Evolutionary conservation across 768 basidiomycete species (phyloP).

Genomic region (Daedalea quercina): DNA sequence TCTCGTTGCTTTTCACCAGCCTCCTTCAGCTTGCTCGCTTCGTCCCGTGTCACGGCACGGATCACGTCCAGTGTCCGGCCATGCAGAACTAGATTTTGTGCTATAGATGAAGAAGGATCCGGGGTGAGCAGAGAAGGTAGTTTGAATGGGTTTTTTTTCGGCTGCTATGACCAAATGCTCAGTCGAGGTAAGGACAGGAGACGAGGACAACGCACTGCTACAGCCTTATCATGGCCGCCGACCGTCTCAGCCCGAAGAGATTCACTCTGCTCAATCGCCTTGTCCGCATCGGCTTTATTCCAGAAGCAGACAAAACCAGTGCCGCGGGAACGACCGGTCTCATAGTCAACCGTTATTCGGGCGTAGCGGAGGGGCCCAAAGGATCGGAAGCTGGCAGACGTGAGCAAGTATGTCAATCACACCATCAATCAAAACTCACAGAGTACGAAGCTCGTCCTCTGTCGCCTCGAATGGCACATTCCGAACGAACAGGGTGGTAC

Average conservation of each 20-base stretch:
- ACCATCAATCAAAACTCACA: slow-evolving; percentile 48
- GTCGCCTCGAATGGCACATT: slow-evolving; percentile 91
- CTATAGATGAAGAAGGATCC: slow-evolving; percentile 84
- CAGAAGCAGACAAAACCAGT: slow-evolving; percentile 98
- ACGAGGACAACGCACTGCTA: slow-evolving; percentile 18
- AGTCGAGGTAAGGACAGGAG: neutral
- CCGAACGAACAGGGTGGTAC: slow-evolving; percentile 89
- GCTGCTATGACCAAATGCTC: slow-evolving; percentile 24
- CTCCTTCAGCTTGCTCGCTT: slow-evolving; percentile 84
- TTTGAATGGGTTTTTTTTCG: slow-evolving; percentile 79
- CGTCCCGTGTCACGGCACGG: slow-evolving; percentile 84
- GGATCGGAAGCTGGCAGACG: slow-evolving; percentile 65
- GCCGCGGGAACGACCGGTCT: slow-evolving; percentile 82
- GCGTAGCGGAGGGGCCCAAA: slow-evolving; percentile 94
- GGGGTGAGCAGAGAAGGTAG: slow-evolving; percentile 87
- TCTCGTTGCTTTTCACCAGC: slow-evolving; percentile 78
- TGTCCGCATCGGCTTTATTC: slow-evolving; percentile 86
- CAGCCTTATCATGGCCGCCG: slow-evolving; percentile 24
- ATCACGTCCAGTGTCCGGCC: slow-evolving; percentile 90
- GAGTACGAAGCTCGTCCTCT: slow-evolving; percentile 81
- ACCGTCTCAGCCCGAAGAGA: slow-evolving; percentile 59
- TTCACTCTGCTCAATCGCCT: slow-evolving; percentile 76
- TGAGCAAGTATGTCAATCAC: neutral
- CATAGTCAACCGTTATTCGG: slow-evolving; percentile 79
- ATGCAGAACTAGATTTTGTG: slow-evolving; percentile 79